Conservation (phyloP, 345 rosid species). For the Excoecaria cochinchinensis region DNA sequence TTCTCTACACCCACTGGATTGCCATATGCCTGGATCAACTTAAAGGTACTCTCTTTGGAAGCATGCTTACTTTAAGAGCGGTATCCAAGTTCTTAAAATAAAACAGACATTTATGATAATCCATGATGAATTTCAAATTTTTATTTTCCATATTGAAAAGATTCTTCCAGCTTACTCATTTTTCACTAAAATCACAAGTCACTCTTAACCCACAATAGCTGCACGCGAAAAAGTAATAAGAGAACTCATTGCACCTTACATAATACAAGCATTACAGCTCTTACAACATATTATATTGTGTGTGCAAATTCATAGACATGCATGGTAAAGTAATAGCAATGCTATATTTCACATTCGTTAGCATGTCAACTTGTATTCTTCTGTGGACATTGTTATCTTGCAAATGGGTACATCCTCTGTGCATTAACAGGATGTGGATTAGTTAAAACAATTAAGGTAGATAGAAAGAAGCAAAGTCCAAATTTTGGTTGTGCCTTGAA, state of each 20-base stretch:
- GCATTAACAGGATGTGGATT: neutral
- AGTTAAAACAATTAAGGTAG: neutral
- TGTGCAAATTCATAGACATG: neutral
- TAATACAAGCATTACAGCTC: neutral
- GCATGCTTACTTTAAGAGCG: slow-evolving; percentile 8
- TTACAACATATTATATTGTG: neutral
- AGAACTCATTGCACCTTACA: neutral
- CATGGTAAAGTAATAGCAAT: neutral
- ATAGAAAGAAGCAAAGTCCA: neutral
- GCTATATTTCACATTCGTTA: neutral
- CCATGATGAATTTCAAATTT: neutral
- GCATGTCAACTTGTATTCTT: neutral
- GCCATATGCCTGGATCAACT: slow-evolving; percentile 95
- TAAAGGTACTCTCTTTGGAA: slow-evolving; percentile 57
- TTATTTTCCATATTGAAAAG: neutral
- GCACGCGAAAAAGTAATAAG: neutral
- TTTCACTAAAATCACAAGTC: neutral
- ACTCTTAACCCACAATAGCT: neutral
- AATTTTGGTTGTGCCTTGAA: neutral
- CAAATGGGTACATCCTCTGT: neutral
- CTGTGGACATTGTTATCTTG: neutral
- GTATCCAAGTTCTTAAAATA: slow-evolving; percentile 4
- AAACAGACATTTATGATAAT: neutral
- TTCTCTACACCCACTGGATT: slow-evolving; percentile 85
- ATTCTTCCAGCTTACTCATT: neutral